These are phyloP conservation scores for Pleurotus giganteus DNA, from an alignment of 768 basidiomycete genomes.

Conservation along the genomic window DNA sequence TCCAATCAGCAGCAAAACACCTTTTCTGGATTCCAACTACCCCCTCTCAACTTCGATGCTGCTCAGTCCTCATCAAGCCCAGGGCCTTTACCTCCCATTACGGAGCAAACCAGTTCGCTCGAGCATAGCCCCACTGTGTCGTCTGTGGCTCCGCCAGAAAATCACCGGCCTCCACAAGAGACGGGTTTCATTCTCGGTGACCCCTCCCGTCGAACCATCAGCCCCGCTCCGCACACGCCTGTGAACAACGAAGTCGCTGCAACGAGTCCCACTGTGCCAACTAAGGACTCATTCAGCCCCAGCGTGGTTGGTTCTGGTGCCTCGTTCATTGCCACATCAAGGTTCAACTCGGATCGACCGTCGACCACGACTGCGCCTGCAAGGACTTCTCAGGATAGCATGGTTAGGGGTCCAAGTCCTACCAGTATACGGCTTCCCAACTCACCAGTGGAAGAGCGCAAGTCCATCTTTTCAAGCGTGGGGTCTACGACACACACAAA, in stretches of 20 bases:
- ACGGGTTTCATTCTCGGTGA: neutral
- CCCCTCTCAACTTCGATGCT: constrained; percentile 52
- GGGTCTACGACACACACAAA: neutral
- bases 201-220: neutral
- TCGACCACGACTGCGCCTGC: neutral
- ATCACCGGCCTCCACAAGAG: constrained; percentile 10
- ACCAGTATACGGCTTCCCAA: constrained; percentile 10
- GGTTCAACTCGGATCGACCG: constrained; percentile 9
- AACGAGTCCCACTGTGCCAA: neutral
- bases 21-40: constrained; percentile 44
- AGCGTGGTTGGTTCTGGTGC: neutral
- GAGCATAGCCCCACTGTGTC: constrained; percentile 25
- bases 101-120: constrained; percentile 43
- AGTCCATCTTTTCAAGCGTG: constrained; percentile 1
- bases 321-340: neutral
- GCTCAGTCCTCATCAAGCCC: constrained; percentile 19
- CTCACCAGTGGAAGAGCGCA: constrained; percentile 13
- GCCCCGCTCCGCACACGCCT: neutral
- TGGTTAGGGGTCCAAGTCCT: constrained; percentile 11
- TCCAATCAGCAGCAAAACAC: constrained; percentile 5
- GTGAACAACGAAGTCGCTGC: constrained; percentile 1
- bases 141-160: constrained; percentile 19
- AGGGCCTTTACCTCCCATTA: constrained; percentile 59
- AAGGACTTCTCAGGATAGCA: constrained; percentile 6
- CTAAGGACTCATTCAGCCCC: neutral